These are phyloP conservation scores for Phalaenopsis hybrid DNA, from an alignment of 116 monocot genomes.

Conservation along the genomic window DNA sequence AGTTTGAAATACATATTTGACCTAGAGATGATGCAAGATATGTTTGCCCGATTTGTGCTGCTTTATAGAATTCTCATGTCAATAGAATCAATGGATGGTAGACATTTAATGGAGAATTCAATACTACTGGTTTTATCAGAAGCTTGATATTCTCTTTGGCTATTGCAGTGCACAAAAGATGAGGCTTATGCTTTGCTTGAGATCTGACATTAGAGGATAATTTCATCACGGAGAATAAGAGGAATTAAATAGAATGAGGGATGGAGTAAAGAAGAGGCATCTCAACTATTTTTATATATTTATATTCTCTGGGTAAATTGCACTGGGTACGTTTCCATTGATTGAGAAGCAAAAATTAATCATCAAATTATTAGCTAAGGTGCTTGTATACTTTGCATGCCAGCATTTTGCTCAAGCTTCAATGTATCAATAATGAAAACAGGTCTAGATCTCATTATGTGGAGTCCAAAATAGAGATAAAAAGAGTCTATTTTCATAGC, in stretches of 20 bases:
- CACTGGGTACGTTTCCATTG: background rate
- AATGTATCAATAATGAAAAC: background rate
- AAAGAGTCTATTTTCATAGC: background rate
- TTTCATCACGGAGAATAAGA: too few relatives aligned
- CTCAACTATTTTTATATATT: background rate
- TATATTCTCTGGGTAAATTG: background rate
- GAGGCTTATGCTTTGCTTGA: too few relatives aligned
- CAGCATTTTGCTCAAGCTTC: background rate
- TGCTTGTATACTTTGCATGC: background rate
- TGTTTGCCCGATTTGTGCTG: background rate
- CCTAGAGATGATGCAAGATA: background rate
- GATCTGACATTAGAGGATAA: too few relatives aligned
- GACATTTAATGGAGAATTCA: background rate
- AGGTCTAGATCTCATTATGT: background rate
- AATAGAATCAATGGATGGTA: background rate
- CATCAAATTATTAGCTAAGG: too few relatives aligned
- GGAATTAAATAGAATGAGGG: background rate
- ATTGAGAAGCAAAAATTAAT: background rate
- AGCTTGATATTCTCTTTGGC: background rate
- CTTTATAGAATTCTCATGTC: background rate
- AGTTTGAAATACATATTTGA: background rate
- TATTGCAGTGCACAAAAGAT: too few relatives aligned
- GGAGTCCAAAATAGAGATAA: background rate
- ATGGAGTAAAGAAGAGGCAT: background rate
- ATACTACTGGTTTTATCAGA: background rate